Base-by-base conservation (phyloP, 495 filamentous ascomycete genomes). In the Neurospora sp. region DNA sequence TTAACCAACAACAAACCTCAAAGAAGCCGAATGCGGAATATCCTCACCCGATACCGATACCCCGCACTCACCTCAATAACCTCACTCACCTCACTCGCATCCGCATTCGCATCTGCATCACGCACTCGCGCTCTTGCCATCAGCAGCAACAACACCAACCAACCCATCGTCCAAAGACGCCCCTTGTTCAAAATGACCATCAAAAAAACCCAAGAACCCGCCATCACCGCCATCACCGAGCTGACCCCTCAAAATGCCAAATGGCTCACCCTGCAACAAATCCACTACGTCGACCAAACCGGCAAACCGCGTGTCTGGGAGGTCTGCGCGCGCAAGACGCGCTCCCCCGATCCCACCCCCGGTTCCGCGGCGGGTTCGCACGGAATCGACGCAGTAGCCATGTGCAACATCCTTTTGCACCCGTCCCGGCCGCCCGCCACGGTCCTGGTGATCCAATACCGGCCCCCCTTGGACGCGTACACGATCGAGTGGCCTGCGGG, bases 401-500 rank as follows among this genome's bases (percentile, higher is more conserved):
- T 89, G 76, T 84, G 82, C 69, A 84, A 87, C 72, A 79, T 89
- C 73, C 80, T 89, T 1, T 79, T 83, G 3, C 84, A 87, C 71
- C 86, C 87, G 7, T 77, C 79, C 35, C 81, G 79, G 9, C 80
- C 85, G 3, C 80, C 84, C 0, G 79, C 84, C 16, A 88, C 86
- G 0, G 75, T 88, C 70, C 77, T 88, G 40, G 84, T 88, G 31
- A 83, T 87, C 74, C 86, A 87, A 76, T 97, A 90, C 78, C 88
- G 94, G 14, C 94, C 94, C 0, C 94, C 94, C 0, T 86, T 96
- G 31, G 89, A 91, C 75, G 89, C 90, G 42, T 87, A 91, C 69
- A 89, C 89, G 41, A 89, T 97, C 70, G 94, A 97, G 79, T 89
- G 94, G 70, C 94, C 94, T 0, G 94, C 94, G 0, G 94, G 94